Conservation (phyloP, 1,284 basidiomycete species). For the Anthracocystis walkeri region DNA sequence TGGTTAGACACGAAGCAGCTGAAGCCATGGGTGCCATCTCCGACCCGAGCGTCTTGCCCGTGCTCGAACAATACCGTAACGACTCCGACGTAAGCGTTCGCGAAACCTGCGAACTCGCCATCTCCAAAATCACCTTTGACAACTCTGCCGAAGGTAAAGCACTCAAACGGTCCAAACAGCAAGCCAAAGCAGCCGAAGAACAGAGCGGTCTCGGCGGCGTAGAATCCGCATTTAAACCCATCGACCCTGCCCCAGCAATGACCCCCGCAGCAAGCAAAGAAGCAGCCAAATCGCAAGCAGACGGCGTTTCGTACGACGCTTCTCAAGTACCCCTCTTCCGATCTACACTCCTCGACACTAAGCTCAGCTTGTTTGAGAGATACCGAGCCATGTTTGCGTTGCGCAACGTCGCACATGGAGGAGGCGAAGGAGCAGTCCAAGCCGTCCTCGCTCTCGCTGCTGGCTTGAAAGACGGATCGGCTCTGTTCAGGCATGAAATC, state of each 20-base stretch:
- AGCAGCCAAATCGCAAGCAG: slow-evolving; percentile 28
- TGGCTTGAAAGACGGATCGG: slow-evolving; percentile 76
- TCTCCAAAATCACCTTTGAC: slow-evolving; percentile 95
- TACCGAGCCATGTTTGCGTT: slow-evolving; percentile 99
- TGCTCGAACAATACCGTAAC: slow-evolving; percentile 80
- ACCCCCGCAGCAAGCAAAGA: slow-evolving; percentile 56
- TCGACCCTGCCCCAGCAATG: slow-evolving; percentile 88
- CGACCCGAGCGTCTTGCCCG: slow-evolving; percentile 76
- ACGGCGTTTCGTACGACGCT: slow-evolving; percentile 60
- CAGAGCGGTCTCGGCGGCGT: slow-evolving; percentile 30
- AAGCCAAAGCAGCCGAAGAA: slow-evolving; percentile 26
- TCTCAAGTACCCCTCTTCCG: slow-evolving; percentile 74
- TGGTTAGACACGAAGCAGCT: slow-evolving; percentile 99
- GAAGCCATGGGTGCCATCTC: slow-evolving; percentile 98
- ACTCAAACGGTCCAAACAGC: slow-evolving; percentile 55
- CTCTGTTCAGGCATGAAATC: slow-evolving; percentile 60
- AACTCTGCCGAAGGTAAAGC: slow-evolving; percentile 71
- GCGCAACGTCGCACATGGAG: slow-evolving; percentile 72
- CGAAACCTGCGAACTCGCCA: slow-evolving; percentile 97
- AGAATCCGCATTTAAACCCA: slow-evolving; percentile 77
- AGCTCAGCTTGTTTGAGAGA: slow-evolving; percentile 85
- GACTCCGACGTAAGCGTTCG: slow-evolving; percentile 85
- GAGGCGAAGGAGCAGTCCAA: slow-evolving; percentile 59
- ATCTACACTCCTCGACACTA: slow-evolving; percentile 77
- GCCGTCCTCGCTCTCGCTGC: slow-evolving; percentile 91